These are phyloP conservation scores for Phaseolus lunatus DNA, from an alignment of 306 rosid species.

Conservation along the genomic window DNA sequence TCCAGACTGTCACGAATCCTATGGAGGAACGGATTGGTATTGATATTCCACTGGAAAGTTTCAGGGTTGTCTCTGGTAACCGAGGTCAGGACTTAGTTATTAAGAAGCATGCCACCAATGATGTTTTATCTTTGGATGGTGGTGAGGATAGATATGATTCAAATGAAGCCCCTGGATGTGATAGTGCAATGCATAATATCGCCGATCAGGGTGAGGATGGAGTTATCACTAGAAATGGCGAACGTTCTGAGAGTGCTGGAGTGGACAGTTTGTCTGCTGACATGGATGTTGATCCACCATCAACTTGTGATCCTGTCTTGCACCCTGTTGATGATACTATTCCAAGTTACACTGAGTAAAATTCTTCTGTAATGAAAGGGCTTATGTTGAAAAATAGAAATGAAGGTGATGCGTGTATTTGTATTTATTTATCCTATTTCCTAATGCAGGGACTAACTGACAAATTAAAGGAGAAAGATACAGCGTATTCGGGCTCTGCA, in stretches of 20 bases:
- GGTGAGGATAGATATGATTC: conserved; percentile 40
- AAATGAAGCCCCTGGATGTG: conserved; percentile 34
- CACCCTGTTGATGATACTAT: conserved; percentile 63
- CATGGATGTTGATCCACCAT: conserved; percentile 71
- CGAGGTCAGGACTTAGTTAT: conserved; percentile 29
- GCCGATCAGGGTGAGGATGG: conserved; percentile 39
- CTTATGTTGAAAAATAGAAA: neutral
- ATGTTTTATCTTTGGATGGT: conserved; percentile 34
- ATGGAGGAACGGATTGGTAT: conserved; percentile 35
- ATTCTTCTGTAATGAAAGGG: neutral
- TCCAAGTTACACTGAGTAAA: conserved; percentile 39
- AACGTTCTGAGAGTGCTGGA: conserved; percentile 44
- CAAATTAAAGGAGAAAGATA: conserved; percentile 95
- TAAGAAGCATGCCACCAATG: conserved; percentile 32
- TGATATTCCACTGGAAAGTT: conserved; percentile 39
- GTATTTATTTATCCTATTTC: neutral
- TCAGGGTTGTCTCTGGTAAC: conserved; percentile 32
- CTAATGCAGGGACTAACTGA: conserved; percentile 79
- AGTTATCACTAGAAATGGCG: conserved; percentile 35
- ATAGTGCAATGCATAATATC: conserved; percentile 17
- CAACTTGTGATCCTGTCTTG: conserved; percentile 60
- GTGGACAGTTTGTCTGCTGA: conserved; percentile 52
- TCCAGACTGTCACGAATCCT: conserved; percentile 44
- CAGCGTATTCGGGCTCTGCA: conserved; percentile 69
- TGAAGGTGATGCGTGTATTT: neutral